These are phyloP conservation scores for Iris macrosiphon DNA, from an alignment of 106 monocot genomes.

Conservation along the genomic window DNA sequence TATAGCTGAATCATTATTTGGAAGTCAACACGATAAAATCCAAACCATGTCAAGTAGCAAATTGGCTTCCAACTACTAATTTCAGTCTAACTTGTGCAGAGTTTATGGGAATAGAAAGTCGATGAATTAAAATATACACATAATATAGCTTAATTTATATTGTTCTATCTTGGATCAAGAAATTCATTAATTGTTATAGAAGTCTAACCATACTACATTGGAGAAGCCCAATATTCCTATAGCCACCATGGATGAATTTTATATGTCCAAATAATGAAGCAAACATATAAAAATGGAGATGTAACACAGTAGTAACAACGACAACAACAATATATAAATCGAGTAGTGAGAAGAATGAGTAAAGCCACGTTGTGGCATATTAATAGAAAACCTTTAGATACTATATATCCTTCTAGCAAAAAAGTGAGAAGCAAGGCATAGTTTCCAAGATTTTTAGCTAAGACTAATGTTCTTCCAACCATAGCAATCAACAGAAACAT, in stretches of 20 bases:
- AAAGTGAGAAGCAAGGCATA: conserved; percentile 48
- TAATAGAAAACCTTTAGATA: conserved; percentile 43
- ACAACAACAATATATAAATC: background rate
- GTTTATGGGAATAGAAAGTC: conserved; percentile 41
- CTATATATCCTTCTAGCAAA: conserved; percentile 70
- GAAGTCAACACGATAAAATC: conserved; percentile 28
- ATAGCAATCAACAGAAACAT: conserved; percentile 65
- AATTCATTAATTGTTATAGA: conserved; percentile 67
- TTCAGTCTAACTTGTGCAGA: too few relatives aligned
- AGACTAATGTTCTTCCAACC: conserved; percentile 45
- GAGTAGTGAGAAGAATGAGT: too few relatives aligned
- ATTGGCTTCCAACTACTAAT: conserved; percentile 15
- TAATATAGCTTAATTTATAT: conserved; percentile 33
- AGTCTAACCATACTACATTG: conserved; percentile 66
- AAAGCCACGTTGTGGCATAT: background rate
- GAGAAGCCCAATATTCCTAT: conserved; percentile 63
- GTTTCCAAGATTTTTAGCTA: conserved; percentile 50
- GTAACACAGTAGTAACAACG: background rate
- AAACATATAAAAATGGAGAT: too few relatives aligned
- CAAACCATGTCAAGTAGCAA: background rate
- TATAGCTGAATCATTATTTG: conserved; percentile 47
- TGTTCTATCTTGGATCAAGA: conserved; percentile 49
- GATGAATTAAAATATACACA: conserved; percentile 36
- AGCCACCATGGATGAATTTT: conserved; percentile 61
- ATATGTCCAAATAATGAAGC: conserved; percentile 15